Evolutionary conservation across 2,329 filamentous ascomycete species (phyloP).

Genomic region (Arthrobotrys iridis): DNA sequence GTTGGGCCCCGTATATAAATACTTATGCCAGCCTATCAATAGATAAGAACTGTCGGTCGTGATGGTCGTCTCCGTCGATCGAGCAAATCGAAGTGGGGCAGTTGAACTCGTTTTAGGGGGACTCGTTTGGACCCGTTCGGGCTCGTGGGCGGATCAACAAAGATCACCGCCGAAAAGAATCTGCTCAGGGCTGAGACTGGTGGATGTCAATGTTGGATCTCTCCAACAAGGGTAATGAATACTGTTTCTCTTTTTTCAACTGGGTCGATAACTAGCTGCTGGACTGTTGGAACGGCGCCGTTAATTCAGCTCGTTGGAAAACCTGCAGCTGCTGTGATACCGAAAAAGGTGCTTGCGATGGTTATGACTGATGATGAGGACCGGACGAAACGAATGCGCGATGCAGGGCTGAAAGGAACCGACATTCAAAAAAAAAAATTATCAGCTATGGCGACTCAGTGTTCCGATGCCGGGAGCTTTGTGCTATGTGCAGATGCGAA

Average conservation of each 20-base stretch:
- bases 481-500: neutral
- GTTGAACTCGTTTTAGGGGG: too few relatives aligned
- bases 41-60: neutral
- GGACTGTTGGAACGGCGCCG: neutral
- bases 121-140: too few relatives aligned
- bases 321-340: neutral
- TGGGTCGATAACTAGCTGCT: neutral
- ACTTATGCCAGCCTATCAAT: neutral
- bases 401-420: constrained; percentile 18
- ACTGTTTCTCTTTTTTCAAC: neutral
- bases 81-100: too few relatives aligned
- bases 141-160: neutral
- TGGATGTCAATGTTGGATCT: neutral
- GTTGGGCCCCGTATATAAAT: too few relatives aligned
- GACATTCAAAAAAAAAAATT: constrained; percentile 18
- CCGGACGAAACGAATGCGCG: constrained; percentile 20
- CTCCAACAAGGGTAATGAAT: neutral
- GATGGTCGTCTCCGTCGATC: neutral
- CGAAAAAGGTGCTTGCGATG: neutral
- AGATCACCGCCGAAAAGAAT: neutral
- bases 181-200: constrained; percentile 1
- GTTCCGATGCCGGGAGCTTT: constrained; percentile 6
- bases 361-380: neutral
- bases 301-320: neutral
- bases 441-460: constrained; percentile 7